Base-by-base conservation (phyloP, 768 basidiomycete genomes). In the Pisolithus orientalis region DNA sequence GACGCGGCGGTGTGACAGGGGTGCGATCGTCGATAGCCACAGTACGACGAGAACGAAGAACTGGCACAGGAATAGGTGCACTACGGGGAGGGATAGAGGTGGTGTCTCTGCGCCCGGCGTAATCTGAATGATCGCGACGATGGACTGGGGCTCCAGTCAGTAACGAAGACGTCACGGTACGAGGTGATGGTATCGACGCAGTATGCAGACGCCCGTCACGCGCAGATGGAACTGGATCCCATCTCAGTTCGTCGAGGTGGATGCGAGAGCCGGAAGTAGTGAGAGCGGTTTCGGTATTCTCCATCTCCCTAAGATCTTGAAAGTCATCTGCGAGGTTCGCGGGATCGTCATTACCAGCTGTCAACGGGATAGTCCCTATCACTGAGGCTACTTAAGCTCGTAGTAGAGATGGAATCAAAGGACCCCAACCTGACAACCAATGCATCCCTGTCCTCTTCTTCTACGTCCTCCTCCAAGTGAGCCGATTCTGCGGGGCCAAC, bases 281-380 rank as follows among this genome's bases (percentile, higher is more conserved):
- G 11, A 47, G 37, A 1, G 48, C 39, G 1, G 24, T 21, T 38
- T 55, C 59, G 9, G 16, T 28, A 16, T 61, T 57, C 6, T 53
- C 57, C 48, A 64, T 65, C 62, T 45, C 65, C 55, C 52, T 58
- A 43, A 52, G 55, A 53, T 34, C 48, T 21, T 59, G 61, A 47
- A 75, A 74, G 1, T 68, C 69, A 47, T 71, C 67, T 0, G 69
- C 64, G 50, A 76, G 69, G 40, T 64, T 63, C 1, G 71, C 70
- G 0, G 72, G 67, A 53, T 78, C 75, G 43, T 75, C 76, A 6
- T 75, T 56, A 51, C 70, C 71, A 9, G 67, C 67, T 16, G 75
- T 72, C 70, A 79, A 75, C 14, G 80, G 78, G 54, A 75, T 81
- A 10, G 68, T n/a, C 76, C 25, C 69, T 63, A 40, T 78, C 76